Evolutionary conservation across 345 rosid species (phyloP), one percentile per base, ranked within the genome.

Genomic region (Populus simonii): DNA sequence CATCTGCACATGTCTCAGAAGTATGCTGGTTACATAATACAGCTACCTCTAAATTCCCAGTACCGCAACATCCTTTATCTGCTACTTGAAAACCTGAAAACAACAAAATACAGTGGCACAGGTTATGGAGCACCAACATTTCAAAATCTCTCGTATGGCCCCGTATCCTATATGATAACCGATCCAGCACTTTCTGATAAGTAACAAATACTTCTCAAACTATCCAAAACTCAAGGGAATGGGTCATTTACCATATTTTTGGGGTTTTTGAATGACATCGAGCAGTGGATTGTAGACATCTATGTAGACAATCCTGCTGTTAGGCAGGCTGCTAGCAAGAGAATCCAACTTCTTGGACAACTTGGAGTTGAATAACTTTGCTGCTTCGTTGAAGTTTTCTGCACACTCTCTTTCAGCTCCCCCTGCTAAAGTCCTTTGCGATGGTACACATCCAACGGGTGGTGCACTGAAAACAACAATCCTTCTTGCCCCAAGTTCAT

Each of bases 391-490:
- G 66, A 72, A 65, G 1, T 76, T 31, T n/a, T 79, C 84, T 27
- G 82, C 79, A 73, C 90, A 88, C 12, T 53, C 73, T 31, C 86
- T 53, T 11, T 7, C 36, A 25, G 20, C 13, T 13, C 88, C 85
- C 10, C 85, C 88, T 3, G 33, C 82, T 16, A 81, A 4, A 20
- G 87, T 85, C 81, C 91, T 84, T 5, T 82, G 84, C 0, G 85
- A 71, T 2, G 94, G 91, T 63, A 90, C 74, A 59, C 92, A 90
- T 31, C 94, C 94, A 18, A 89, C 25, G 17, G 94, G 91, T 3
- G 92, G 89, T 36, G 87, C 71, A 66, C 84, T 73, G 2, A 90
- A 80, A 1, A 89, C 80, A 13, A 68, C 86, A 29, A 90, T 74
- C 61, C 83, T 83, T 75, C 90, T 80, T 11, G 87, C 89, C 12